These are phyloP conservation scores for Neonectria neomacrospora DNA, from an alignment of 2,329 filamentous ascomycete genomes.

Conservation along the genomic window DNA sequence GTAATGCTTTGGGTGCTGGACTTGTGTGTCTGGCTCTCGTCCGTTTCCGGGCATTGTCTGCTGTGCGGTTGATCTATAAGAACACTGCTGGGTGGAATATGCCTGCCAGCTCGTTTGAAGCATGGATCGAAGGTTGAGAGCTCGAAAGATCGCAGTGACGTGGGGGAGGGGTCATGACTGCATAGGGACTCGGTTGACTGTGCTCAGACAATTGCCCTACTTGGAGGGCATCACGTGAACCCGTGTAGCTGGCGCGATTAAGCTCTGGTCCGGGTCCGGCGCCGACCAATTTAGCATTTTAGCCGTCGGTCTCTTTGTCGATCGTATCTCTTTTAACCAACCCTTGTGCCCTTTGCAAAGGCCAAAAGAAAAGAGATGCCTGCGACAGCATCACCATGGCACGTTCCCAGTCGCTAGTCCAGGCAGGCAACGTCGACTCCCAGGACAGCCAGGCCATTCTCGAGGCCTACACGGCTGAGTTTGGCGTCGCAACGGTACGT, in stretches of 20 bases:
- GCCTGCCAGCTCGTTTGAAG: neutral
- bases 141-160: slow-evolving; percentile 7
- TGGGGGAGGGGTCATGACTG: neutral
- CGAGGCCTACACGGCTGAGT: slow-evolving; percentile 51
- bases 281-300: slow-evolving; percentile 31
- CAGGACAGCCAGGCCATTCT: slow-evolving; percentile 59
- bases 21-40: slow-evolving; percentile 1
- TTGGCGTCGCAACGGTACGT: slow-evolving; percentile 55
- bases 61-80: neutral
- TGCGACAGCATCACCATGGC: slow-evolving; percentile 43
- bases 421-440: slow-evolving; percentile 51
- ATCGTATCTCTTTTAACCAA: slow-evolving; percentile 15
- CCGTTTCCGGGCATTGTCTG: slow-evolving; percentile 6
- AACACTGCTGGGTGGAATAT: neutral
- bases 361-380: slow-evolving; percentile 31
- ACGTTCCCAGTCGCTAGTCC: slow-evolving; percentile 40
- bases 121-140: neutral
- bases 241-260: slow-evolving; percentile 42
- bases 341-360: neutral
- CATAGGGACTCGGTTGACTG: neutral
- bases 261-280: neutral
- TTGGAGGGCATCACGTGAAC: slow-evolving; percentile 42
- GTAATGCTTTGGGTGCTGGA: neutral
- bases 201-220: neutral
- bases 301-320: slow-evolving; percentile 21